Percentiles rank a stretch among this genome's conserved stretches.
Conservation (phyloP, 805 yeast genomes). For the Tetrapisispora taiwanensis region DNA sequence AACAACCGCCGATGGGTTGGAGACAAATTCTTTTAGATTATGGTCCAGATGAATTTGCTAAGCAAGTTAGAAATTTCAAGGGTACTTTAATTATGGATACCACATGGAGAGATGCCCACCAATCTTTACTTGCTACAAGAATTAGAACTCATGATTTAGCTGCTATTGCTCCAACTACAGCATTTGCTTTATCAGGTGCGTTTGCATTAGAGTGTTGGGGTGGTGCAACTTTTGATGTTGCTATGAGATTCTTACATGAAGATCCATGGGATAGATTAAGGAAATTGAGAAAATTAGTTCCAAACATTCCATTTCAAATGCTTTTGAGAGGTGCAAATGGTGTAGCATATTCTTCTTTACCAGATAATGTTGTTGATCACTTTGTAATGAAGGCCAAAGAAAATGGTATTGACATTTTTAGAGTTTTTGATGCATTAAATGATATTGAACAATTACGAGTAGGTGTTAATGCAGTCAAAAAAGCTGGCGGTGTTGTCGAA, state of each 20-base stretch:
- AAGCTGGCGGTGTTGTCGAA: constrained; percentile 97
- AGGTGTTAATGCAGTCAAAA: constrained; percentile 93
- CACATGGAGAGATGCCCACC: constrained; percentile 99
- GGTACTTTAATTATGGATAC: constrained; percentile 94
- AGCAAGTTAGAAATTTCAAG: constrained; percentile 65
- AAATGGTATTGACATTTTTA: constrained; percentile 89
- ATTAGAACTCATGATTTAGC: constrained; percentile 85
- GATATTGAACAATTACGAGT: constrained; percentile 92
- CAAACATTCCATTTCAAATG: constrained; percentile 98
- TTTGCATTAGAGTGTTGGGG: constrained; percentile 99
- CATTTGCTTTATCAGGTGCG: constrained; percentile 78
- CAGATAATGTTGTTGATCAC: constrained; percentile 96
- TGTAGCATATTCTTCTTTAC: constrained; percentile 91
- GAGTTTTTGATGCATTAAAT: constrained; percentile 93
- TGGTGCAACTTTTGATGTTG: constrained; percentile 97
- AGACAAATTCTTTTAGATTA: constrained; percentile 70
- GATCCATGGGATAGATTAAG: constrained; percentile 96
- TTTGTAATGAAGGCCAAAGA: constrained; percentile 88
- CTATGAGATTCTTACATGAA: constrained; percentile 94
- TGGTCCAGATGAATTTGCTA: constrained; percentile 84
- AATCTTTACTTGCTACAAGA: constrained; percentile 92
- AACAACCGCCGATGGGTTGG: constrained; percentile 70
- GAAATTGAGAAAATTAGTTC: constrained; percentile 75
- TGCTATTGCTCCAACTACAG: constrained; percentile 86
- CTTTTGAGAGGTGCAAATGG: constrained; percentile 97